These are phyloP conservation scores for Houttuynia cordata DNA, from an alignment of 164 flowering plant species.

Conservation along the genomic window DNA sequence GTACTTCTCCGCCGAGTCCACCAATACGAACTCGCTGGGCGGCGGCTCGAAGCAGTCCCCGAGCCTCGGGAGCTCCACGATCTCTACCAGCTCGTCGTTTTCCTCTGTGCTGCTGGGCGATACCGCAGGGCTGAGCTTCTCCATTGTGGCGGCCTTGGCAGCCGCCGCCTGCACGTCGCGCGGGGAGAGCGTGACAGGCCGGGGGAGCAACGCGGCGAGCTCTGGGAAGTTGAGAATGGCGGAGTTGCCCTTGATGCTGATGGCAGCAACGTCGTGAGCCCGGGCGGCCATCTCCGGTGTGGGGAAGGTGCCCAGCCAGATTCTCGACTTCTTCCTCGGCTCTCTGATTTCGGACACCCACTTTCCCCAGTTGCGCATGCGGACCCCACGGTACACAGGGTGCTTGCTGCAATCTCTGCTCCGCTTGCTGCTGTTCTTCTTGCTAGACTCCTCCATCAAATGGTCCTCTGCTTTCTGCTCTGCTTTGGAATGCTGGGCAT, in stretches of 20 bases:
- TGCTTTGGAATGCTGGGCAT: neutral
- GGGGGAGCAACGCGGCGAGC: conserved; percentile 41
- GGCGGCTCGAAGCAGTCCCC: conserved; percentile 20
- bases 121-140: conserved; percentile 9
- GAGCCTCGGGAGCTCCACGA: conserved; percentile 52
- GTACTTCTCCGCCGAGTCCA: conserved; percentile 21
- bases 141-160: conserved; percentile 65
- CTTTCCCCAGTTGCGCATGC: conserved; percentile 84
- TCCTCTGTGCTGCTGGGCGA: conserved; percentile 7
- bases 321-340: conserved; percentile 80
- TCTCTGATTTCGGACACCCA: conserved; percentile 90
- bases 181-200: conserved; percentile 42
- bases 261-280: conserved; percentile 78
- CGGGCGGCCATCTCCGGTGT: conserved; percentile 86
- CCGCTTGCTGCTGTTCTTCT: conserved; percentile 12
- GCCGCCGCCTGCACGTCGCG: conserved; percentile 71
- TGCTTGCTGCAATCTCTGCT: conserved; percentile 30
- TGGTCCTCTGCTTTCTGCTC: conserved; percentile 4
- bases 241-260: conserved; percentile 54
- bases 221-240: conserved; percentile 71
- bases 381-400: conserved; percentile 65
- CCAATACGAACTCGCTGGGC: conserved; percentile 19
- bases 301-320: conserved; percentile 80
- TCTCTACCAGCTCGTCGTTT: conserved; percentile 44
- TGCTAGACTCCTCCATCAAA: neutral